These are phyloP conservation scores for Colletotrichum filicis DNA, from an alignment of 2,329 filamentous ascomycete species.

Conservation along the genomic window DNA sequence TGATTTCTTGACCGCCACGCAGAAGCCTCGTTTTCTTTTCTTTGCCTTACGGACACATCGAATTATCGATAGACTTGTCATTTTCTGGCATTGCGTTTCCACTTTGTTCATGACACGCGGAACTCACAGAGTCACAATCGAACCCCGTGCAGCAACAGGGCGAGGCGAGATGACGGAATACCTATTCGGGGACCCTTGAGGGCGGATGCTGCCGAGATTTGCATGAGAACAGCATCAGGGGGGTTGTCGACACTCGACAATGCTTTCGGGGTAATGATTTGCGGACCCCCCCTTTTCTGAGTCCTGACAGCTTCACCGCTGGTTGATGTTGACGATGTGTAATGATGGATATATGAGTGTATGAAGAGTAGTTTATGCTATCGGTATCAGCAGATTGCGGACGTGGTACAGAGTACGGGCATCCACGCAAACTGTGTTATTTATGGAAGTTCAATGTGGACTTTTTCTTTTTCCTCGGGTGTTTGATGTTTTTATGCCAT, in stretches of 20 bases:
- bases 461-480: too few species aligned
- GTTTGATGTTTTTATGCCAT: too few species aligned
- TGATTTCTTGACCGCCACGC: neutral
- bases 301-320: neutral
- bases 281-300: neutral
- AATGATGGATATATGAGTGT: neutral
- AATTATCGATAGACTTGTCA: neutral
- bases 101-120: neutral
- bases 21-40: neutral
- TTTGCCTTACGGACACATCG: neutral
- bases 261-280: neutral
- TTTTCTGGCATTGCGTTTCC: neutral
- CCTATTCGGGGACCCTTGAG: constrained; percentile 19
- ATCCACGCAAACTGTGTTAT: too few species aligned
- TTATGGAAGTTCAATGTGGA: too few species aligned
- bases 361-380: neutral
- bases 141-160: neutral
- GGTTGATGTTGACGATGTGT: neutral
- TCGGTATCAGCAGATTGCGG: neutral
- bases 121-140: neutral
- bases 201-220: constrained; percentile 26
- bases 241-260: neutral
- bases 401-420: too few species aligned
- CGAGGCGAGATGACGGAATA: constrained; percentile 25
- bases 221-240: constrained; percentile 1